These are phyloP conservation scores for Suillus placidus DNA, from an alignment of 768 basidiomycete genomes.

Conservation along the genomic window DNA sequence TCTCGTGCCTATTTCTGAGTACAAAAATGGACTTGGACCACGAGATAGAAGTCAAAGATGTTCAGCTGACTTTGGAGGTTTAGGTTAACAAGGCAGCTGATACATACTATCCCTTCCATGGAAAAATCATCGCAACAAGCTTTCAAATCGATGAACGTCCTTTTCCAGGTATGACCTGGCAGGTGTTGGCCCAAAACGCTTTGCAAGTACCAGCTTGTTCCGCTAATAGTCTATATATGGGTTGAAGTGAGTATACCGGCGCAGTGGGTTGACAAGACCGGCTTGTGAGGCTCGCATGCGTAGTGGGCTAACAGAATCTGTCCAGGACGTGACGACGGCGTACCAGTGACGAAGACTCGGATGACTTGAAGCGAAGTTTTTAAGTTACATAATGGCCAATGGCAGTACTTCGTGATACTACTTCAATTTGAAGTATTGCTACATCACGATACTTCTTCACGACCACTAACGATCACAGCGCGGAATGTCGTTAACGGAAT, in stretches of 20 bases:
- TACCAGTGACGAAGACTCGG: too few species aligned
- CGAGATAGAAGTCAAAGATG: neutral
- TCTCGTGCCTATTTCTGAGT: neutral
- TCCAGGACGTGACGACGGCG: too few species aligned
- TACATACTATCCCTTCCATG: neutral
- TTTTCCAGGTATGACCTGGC: neutral
- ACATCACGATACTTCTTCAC: too few species aligned
- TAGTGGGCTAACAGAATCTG: too few species aligned
- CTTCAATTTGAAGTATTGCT: too few species aligned
- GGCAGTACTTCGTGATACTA: too few species aligned
- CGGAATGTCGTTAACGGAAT: too few species aligned
- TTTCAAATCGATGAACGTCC: neutral
- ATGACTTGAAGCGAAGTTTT: too few species aligned
- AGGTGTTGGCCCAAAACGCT: neutral
- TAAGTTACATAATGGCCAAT: too few species aligned
- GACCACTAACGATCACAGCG: too few species aligned
- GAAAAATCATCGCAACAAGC: neutral
- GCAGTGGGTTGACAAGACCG: neutral
- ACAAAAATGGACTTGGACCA: neutral
- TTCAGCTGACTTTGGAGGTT: conserved; percentile 1
- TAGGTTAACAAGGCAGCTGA: neutral
- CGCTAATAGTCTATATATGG: too few species aligned
- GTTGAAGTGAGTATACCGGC: neutral
- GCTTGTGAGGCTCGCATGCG: too few species aligned
- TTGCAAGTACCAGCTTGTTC: neutral